Evolutionary conservation across 2,329 filamentous ascomycete genomes (phyloP).

Genomic region (Colletotrichum lindemuthianum): DNA sequence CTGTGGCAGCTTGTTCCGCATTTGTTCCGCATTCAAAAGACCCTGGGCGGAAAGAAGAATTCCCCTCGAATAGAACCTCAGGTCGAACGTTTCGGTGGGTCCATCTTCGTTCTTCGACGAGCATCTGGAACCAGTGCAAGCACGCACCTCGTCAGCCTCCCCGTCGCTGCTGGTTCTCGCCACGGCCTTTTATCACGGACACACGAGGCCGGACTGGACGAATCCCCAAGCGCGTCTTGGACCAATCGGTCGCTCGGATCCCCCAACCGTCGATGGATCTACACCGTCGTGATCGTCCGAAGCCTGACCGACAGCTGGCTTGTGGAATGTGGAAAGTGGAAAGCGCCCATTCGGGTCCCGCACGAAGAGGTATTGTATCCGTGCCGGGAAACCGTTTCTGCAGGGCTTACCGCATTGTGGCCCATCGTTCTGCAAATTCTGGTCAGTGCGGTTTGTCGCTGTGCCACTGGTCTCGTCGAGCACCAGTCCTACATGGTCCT

Average conservation of each 20-base stretch:
- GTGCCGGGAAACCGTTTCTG: background rate
- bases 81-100: constrained; percentile 26
- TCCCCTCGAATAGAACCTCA: constrained; percentile 20
- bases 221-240: background rate
- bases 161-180: constrained; percentile 13
- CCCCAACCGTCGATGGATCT: background rate
- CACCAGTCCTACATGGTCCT: too few species aligned
- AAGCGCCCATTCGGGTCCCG: too few species aligned
- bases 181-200: background rate
- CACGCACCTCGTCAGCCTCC: background rate
- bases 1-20: background rate
- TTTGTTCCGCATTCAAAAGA: constrained; percentile 17
- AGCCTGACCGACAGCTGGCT: constrained; percentile 24
- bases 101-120: constrained; percentile 2
- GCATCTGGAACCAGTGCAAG: constrained; percentile 1
- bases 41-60: constrained; percentile 1
- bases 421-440: constrained; percentile 6
- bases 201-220: constrained; percentile 2
- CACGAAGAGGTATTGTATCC: too few species aligned
- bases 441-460: background rate
- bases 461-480: too few species aligned
- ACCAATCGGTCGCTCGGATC: background rate
- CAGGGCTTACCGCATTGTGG: background rate
- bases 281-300: constrained; percentile 12
- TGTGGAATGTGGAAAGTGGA: too few species aligned